Conservation (phyloP, 1,284 basidiomycete genomes). For the Athelia psychrophila region DNA sequence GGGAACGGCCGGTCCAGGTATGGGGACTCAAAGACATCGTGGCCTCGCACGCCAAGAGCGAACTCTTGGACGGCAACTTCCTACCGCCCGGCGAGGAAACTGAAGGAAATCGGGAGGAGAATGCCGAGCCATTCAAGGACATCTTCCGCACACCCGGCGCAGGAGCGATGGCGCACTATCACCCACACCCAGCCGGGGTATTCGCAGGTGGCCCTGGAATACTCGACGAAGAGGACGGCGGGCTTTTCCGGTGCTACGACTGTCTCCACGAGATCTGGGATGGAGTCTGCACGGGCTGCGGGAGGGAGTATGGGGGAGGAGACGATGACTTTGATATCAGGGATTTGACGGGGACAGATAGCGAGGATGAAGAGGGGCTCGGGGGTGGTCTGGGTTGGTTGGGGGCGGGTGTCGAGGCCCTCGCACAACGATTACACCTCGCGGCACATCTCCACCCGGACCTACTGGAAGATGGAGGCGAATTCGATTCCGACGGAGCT, state of each 20-base stretch:
- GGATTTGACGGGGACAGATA: conserved; percentile 23
- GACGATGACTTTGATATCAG: conserved; percentile 32
- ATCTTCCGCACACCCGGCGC: conserved; percentile 43
- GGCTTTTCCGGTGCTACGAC: conserved; percentile 67
- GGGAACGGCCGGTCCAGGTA: conserved; percentile 63
- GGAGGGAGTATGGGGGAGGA: conserved; percentile 36
- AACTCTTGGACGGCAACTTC: conserved; percentile 36
- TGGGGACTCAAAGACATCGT: conserved; percentile 73
- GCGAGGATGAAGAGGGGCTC: conserved; percentile 15
- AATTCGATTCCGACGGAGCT: conserved; percentile 30
- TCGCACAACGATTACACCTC: neutral
- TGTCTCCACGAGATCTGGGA: conserved; percentile 75
- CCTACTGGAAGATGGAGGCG: conserved; percentile 25
- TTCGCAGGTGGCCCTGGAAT: conserved; percentile 36
- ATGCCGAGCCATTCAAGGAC: conserved; percentile 56
- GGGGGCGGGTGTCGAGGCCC: conserved; percentile 1
- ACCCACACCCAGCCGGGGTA: no score
- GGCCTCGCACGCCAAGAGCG: conserved; percentile 45
- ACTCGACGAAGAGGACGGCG: conserved; percentile 67
- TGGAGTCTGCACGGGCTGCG: conserved; percentile 58
- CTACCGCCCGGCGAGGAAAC: conserved; percentile 10
- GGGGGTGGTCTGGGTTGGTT: conserved; percentile 9
- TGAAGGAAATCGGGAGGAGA: neutral
- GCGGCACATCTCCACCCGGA: conserved; percentile 7
- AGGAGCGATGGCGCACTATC: conserved; percentile 1